A percentile compares a stretch with the other conserved stretches of the same genome.
phyloP scores from a whole-genome alignment of 1,139 yeast genomes.

The Yamadazyma pseudoaaseri region DNA sequence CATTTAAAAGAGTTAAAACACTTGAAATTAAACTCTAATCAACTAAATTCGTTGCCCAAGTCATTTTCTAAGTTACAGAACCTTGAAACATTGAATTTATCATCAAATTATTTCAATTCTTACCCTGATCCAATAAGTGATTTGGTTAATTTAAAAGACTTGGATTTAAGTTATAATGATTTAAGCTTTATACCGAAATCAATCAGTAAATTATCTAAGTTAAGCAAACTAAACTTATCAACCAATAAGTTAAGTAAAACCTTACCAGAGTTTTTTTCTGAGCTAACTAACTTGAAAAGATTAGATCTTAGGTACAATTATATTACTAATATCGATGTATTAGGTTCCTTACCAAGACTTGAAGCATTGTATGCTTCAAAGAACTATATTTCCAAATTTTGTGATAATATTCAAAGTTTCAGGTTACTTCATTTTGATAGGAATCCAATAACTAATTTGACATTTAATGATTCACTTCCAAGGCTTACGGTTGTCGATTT shows the following conservation, averaged over 20 bases:
- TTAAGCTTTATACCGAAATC: conserved; percentile 61
- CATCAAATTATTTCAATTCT: conserved; percentile 71
- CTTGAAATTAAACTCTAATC: conserved; percentile 70
- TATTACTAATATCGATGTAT: conserved; percentile 60
- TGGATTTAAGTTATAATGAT: conserved; percentile 83
- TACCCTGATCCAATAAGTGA: conserved; percentile 73
- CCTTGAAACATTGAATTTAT: conserved; percentile 64
- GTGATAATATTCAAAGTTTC: conserved; percentile 58
- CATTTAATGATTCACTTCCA: conserved; percentile 54
- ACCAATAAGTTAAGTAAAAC: conserved; percentile 65
- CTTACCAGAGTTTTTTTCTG: conserved; percentile 54
- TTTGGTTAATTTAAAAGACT: conserved; percentile 56
- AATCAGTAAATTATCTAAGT: conserved; percentile 54
- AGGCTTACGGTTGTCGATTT: conserved; percentile 73
- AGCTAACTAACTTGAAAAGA: conserved; percentile 59
- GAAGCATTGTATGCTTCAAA: conserved; percentile 77
- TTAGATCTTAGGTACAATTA: conserved; percentile 79
- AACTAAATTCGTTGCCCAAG: conserved; percentile 63
- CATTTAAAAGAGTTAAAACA: conserved; percentile 53
- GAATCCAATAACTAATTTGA: conserved; percentile 76
- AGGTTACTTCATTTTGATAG: conserved; percentile 55
- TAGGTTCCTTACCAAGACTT: conserved; percentile 62
- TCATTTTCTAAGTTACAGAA: conserved; percentile 55
- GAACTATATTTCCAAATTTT: conserved; percentile 72
- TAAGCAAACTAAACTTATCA: conserved; percentile 71